Evolutionary conservation across 495 filamentous ascomycete species (phyloP).

Genomic region (Friedmanniomyces simplex): DNA sequence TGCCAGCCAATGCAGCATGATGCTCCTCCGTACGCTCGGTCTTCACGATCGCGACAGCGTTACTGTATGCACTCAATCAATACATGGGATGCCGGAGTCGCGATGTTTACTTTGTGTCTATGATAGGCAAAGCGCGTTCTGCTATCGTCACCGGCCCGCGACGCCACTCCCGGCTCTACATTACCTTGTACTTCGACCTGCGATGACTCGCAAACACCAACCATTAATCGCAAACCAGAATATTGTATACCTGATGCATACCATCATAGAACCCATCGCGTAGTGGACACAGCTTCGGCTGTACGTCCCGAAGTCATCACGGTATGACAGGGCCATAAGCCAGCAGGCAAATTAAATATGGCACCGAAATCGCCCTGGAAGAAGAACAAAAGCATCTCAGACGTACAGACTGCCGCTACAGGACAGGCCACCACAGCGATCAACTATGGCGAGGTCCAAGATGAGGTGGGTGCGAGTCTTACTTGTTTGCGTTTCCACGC

Average conservation of each 20-base stretch:
- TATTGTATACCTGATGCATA: background rate
- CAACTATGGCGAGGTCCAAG: constrained; percentile 72
- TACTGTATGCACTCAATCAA: background rate
- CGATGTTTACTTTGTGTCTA: background rate
- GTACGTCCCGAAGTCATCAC: constrained; percentile 25
- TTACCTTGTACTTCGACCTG: background rate
- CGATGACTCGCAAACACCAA: background rate
- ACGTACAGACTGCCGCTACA: background rate
- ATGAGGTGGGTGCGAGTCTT: constrained; percentile 35
- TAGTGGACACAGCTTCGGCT: constrained; percentile 35
- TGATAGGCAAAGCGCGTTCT: background rate
- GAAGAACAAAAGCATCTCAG: constrained; percentile 10
- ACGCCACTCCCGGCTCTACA: background rate
- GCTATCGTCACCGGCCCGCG: background rate
- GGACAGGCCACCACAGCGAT: constrained; percentile 4
- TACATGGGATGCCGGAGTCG: background rate
- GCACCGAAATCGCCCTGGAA: constrained; percentile 30
- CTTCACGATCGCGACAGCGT: no score
- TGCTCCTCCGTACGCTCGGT: no score
- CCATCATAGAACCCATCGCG: constrained; percentile 22
- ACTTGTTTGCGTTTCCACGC: no score
- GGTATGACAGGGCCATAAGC: constrained; percentile 19
- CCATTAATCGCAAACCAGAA: background rate
- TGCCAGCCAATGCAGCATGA: constrained; percentile 33
- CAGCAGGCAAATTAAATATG: constrained; percentile 25